Conservation (phyloP, 306 rosid species). For the Bauhinia variegata region DNA sequence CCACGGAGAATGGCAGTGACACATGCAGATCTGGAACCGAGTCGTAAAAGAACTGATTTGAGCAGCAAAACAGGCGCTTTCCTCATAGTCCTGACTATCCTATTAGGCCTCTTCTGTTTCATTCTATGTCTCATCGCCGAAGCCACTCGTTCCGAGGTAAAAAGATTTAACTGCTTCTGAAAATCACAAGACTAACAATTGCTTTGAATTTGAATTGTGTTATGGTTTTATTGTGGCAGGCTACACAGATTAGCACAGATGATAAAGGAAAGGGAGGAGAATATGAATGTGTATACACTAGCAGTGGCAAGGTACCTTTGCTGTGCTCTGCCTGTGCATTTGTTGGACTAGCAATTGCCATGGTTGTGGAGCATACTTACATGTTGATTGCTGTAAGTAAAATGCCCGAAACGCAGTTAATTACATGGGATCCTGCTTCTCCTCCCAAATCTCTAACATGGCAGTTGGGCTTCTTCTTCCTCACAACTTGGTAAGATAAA, state of each 20-base stretch:
- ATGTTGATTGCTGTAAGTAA: slow-evolving; percentile 76
- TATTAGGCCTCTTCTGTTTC: slow-evolving; percentile 78
- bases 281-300: slow-evolving; percentile 72
- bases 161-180: neutral
- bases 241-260: slow-evolving; percentile 48
- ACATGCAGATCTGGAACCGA: slow-evolving; percentile 87
- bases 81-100: slow-evolving; percentile 62
- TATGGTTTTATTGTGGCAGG: slow-evolving; percentile 44
- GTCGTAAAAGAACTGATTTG: slow-evolving; percentile 53
- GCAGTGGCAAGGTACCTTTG: slow-evolving; percentile 79
- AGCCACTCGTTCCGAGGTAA: slow-evolving; percentile 90
- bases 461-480: slow-evolving; percentile 81
- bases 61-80: slow-evolving; percentile 74
- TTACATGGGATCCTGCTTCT: slow-evolving; percentile 63
- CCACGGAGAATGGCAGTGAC: slow-evolving; percentile 69
- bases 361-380: slow-evolving; percentile 65
- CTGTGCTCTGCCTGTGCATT: slow-evolving; percentile 73
- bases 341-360: slow-evolving; percentile 70
- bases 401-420: slow-evolving; percentile 55
- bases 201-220: too few relatives aligned
- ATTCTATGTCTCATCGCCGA: slow-evolving; percentile 84
- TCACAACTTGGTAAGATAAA: slow-evolving; percentile 68
- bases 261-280: slow-evolving; percentile 42
- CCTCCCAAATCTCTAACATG: slow-evolving; percentile 60
- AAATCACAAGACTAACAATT: neutral